phyloP scores from a whole-genome alignment of 208 protist species.

The Leishmania martiniquensis region DNA sequence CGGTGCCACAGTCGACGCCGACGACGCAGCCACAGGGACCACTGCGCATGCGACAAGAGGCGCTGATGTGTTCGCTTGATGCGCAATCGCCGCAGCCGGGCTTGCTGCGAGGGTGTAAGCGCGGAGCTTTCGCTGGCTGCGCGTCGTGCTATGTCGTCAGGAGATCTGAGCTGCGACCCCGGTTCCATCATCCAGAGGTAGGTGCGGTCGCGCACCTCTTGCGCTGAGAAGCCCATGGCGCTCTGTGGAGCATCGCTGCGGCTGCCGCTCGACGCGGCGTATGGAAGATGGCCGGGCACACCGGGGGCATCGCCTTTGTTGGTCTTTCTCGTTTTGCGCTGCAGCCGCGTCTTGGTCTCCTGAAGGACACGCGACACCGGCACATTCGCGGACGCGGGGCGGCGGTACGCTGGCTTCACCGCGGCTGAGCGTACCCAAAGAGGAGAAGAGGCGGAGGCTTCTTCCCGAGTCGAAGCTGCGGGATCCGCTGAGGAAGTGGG shows the following conservation, averaged over 20 bases:
- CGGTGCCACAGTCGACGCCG: slow-evolving; percentile 48
- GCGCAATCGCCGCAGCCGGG: slow-evolving; percentile 20
- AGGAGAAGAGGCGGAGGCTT: background rate
- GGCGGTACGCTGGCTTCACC: slow-evolving; percentile 44
- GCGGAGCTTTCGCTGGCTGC: background rate
- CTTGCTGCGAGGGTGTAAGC: slow-evolving; percentile 15
- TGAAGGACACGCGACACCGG: slow-evolving; percentile 54
- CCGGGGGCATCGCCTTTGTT: background rate
- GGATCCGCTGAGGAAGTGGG: background rate
- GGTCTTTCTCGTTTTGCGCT: background rate
- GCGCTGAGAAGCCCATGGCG: slow-evolving; percentile 26
- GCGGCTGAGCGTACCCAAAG: background rate
- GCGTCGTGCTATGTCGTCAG: background rate
- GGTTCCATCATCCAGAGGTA: slow-evolving; percentile 27
- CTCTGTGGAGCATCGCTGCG: background rate
- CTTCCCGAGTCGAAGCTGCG: background rate
- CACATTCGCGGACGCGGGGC: slow-evolving; percentile 69
- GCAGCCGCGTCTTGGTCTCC: slow-evolving; percentile 24
- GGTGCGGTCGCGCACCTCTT: slow-evolving; percentile 31
- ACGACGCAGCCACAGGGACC: slow-evolving; percentile 48
- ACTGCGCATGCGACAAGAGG: slow-evolving; percentile 40
- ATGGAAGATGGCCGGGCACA: background rate
- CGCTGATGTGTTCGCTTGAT: slow-evolving; percentile 44
- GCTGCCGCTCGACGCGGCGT: background rate
- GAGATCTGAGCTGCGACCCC: background rate